Base-by-base conservation (phyloP, 768 basidiomycete species). In the Macrolepiota albuminosa region DNA sequence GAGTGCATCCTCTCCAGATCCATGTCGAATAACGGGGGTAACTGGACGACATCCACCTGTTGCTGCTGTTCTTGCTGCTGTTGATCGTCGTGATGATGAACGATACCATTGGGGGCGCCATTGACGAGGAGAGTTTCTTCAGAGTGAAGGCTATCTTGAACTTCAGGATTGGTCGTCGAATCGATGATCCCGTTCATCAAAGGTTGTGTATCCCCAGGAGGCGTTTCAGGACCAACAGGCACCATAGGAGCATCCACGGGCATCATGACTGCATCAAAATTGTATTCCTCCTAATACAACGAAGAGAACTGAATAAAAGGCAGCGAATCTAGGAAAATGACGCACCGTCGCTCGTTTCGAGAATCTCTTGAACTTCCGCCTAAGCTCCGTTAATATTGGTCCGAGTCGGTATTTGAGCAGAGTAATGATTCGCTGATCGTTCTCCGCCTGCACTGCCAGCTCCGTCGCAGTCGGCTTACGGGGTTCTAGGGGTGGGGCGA, bases 1-100 rank as follows among this genome's bases (percentile, higher is more conserved):
- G 79, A 76, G 66, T 95, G 91, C 84, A 99, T 93, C 63, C 83
- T 85, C 67, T 98, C 97, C 40, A 98, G 78, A 70, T 98, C 95
- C 81, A 98, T 88, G 67, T 95, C 86, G 68, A 84, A 91, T 18
- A 95, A 75, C 8, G 76, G 77, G 9, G 84, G 84, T 16, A 67
- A 71, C 18, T 75, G 75, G 9, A 76, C 75, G 11, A 66, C 58
- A 16, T 71, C 73, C 31, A 73, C 70, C 47, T 72, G 69, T 65
- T 76, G 78, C 49, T 71, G 77, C 45, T 67, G 65, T 46, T 72
- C 73, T 33, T 54, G 33, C 65, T 63, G 48, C 33, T 67, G 69
- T 11, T 61, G 64, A 45, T 73, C 69, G 49, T 68, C 70, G n/a
- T 63, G 59, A 18, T 68, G 65, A 31, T 63, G 63, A 24, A 72